phyloP scores from a whole-genome alignment of 2,329 filamentous ascomycete genomes.

The Stagonosporopsis vannaccii region DNA sequence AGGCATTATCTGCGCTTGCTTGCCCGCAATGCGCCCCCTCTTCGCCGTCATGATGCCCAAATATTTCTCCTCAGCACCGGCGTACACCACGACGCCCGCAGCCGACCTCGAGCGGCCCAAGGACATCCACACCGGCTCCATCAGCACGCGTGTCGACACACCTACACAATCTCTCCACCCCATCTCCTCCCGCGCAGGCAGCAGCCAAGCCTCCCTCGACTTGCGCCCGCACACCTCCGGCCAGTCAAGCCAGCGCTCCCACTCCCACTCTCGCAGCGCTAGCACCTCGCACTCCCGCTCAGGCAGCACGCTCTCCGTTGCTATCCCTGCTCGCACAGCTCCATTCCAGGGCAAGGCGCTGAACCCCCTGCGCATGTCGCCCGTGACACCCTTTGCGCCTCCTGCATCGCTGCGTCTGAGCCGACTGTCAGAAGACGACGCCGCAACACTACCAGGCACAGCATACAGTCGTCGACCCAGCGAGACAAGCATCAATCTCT shows the following conservation, averaged over 20 bases:
- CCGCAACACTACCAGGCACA: constrained; percentile 4
- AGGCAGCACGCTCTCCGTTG: constrained; percentile 3
- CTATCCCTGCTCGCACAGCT: neutral
- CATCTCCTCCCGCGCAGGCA: constrained; percentile 17
- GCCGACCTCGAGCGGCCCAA: constrained; percentile 35
- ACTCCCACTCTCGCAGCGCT: neutral
- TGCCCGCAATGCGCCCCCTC: constrained; percentile 47
- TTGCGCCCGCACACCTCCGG: constrained; percentile 4
- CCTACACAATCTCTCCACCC: constrained; percentile 2
- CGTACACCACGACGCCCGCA: constrained; percentile 21
- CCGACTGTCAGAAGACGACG: constrained; percentile 9
- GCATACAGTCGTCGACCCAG: constrained; percentile 19
- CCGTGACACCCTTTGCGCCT: constrained; percentile 23
- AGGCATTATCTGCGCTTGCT: constrained; percentile 45
- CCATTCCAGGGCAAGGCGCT: constrained; percentile 20
- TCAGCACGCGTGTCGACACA: constrained; percentile 21
- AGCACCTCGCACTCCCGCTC: constrained; percentile 15
- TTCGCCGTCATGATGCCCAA: constrained; percentile 50
- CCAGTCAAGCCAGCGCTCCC: constrained; percentile 3
- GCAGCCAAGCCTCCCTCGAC: constrained; percentile 16
- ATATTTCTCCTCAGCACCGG: constrained; percentile 35
- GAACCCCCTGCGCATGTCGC: constrained; percentile 31
- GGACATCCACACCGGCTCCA: constrained; percentile 18
- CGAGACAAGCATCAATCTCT: constrained; percentile 9
- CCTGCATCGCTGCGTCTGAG: constrained; percentile 20